phyloP scores from a whole-genome alignment of 2,329 filamentous ascomycete species.

The Aspergillus luchuensis region DNA sequence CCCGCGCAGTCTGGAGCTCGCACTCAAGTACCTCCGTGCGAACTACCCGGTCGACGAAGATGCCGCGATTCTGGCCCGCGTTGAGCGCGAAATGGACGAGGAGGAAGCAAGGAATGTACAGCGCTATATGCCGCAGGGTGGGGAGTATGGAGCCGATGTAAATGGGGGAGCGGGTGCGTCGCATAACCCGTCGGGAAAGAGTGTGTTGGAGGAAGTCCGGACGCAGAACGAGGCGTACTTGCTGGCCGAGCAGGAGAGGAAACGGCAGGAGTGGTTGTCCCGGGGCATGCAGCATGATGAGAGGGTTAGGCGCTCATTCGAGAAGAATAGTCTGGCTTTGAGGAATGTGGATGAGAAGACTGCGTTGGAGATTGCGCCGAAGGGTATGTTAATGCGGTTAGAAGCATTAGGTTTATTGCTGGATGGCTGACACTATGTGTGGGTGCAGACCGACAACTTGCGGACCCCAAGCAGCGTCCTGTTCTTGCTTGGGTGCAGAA shows the following conservation, averaged over 20 bases:
- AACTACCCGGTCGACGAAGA: slow-evolving; percentile 51
- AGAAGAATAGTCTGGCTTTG: slow-evolving; percentile 37
- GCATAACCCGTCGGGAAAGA: slow-evolving; percentile 46
- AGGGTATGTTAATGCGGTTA: neutral
- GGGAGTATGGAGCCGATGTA: slow-evolving; percentile 44
- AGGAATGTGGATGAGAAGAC: slow-evolving; percentile 39
- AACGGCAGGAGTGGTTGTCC: slow-evolving; percentile 55
- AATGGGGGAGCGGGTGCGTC: slow-evolving; percentile 32
- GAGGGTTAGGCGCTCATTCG: slow-evolving; percentile 32
- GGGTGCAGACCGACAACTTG: slow-evolving; percentile 39
- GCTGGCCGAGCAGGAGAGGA: slow-evolving; percentile 48
- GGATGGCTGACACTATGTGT: neutral
- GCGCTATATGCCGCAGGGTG: slow-evolving; percentile 48
- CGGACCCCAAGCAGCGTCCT: slow-evolving; percentile 43
- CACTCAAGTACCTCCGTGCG: slow-evolving; percentile 45
- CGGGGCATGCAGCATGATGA: slow-evolving; percentile 51
- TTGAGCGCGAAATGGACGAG: slow-evolving; percentile 43
- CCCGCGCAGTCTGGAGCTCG: slow-evolving; percentile 37
- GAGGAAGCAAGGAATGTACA: slow-evolving; percentile 45
- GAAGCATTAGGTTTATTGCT: neutral
- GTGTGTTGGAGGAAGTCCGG: slow-evolving; percentile 44
- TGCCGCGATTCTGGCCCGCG: slow-evolving; percentile 49
- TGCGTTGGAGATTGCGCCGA: slow-evolving; percentile 38
- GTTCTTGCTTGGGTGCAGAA: slow-evolving; percentile 48
- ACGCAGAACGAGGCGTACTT: slow-evolving; percentile 44